These are phyloP conservation scores for Boletus barrowsii DNA, from an alignment of 768 basidiomycete genomes.

Conservation along the genomic window DNA sequence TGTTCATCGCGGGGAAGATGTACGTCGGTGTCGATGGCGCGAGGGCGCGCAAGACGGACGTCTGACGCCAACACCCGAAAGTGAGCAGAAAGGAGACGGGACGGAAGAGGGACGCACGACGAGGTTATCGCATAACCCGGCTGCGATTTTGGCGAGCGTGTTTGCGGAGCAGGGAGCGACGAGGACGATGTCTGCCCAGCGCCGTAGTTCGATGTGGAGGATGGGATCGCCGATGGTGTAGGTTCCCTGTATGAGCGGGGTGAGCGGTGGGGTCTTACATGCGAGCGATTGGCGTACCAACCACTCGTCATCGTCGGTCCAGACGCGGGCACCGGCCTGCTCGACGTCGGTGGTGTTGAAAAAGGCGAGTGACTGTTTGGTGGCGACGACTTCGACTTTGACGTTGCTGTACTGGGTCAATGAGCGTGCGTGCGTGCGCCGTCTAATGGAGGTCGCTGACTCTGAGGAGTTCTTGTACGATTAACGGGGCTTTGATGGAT, in stretches of 20 bases:
- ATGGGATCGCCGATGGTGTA: slow-evolving; percentile 88
- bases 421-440: not conserved
- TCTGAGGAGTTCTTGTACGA: slow-evolving; percentile 69
- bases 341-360: slow-evolving; percentile 56
- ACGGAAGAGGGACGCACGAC: slow-evolving; percentile 40
- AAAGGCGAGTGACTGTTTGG: slow-evolving; percentile 75
- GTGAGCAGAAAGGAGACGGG: too few species aligned
- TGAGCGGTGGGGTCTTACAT: not conserved
- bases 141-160: slow-evolving; percentile 88
- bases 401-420: slow-evolving; percentile 65
- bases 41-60: slow-evolving; percentile 80
- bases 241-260: slow-evolving; percentile 46
- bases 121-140: slow-evolving; percentile 88
- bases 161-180: slow-evolving; percentile 97
- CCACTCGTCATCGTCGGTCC: slow-evolving; percentile 95
- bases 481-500: slow-evolving; percentile 88
- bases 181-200: slow-evolving; percentile 95
- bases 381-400: slow-evolving; percentile 80
- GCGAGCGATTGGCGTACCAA: slow-evolving; percentile 45
- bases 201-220: slow-evolving; percentile 89
- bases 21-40: slow-evolving; percentile 83
- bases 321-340: slow-evolving; percentile 58
- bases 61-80: slow-evolving; percentile 36
- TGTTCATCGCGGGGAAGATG: slow-evolving; percentile 98
- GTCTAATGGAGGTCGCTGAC: slow-evolving; percentile 40